Percentiles rank a stretch among this genome's conserved stretches.
These are phyloP conservation scores for Thielaviopsis populi DNA, from an alignment of 2,329 filamentous ascomycete genomes.

Conservation along the genomic window DNA sequence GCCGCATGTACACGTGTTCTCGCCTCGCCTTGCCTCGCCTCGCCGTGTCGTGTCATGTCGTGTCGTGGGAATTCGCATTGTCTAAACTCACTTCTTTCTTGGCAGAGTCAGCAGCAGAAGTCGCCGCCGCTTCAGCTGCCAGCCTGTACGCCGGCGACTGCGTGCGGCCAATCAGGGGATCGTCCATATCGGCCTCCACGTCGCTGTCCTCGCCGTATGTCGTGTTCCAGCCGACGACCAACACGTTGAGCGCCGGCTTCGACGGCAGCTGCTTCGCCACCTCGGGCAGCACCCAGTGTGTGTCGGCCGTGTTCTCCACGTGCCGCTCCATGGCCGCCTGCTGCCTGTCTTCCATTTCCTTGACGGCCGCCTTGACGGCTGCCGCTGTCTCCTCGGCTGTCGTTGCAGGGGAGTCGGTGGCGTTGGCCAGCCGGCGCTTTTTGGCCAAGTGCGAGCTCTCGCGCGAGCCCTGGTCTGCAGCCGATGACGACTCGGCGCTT, in stretches of 20 bases:
- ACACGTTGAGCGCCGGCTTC: constrained; percentile 36
- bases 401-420: constrained; percentile 23
- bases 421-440: constrained; percentile 38
- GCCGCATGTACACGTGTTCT: not conserved
- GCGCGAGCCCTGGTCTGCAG: constrained; percentile 21
- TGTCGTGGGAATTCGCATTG: not conserved
- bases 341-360: constrained; percentile 51
- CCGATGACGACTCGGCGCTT: constrained; percentile 28
- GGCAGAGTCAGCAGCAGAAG: not conserved
- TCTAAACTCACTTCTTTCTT: constrained; percentile 22
- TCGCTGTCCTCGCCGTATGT: constrained; percentile 27
- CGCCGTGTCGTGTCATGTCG: not conserved
- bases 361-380: constrained; percentile 47
- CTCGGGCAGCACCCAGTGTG: constrained; percentile 58
- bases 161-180: constrained; percentile 24
- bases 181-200: constrained; percentile 24
- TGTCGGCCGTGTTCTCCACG: constrained; percentile 49
- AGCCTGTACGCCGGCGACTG: constrained; percentile 24
- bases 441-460: constrained; percentile 41
- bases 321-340: constrained; percentile 46
- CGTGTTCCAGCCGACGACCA: constrained; percentile 41
- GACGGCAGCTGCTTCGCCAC: constrained; percentile 22
- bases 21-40: too few relatives aligned
- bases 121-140: constrained; percentile 7
- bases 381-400: constrained; percentile 24